Base-by-base conservation (phyloP, 352 stramenopile genomes). In the Phytophthora fragariaefolia region DNA sequence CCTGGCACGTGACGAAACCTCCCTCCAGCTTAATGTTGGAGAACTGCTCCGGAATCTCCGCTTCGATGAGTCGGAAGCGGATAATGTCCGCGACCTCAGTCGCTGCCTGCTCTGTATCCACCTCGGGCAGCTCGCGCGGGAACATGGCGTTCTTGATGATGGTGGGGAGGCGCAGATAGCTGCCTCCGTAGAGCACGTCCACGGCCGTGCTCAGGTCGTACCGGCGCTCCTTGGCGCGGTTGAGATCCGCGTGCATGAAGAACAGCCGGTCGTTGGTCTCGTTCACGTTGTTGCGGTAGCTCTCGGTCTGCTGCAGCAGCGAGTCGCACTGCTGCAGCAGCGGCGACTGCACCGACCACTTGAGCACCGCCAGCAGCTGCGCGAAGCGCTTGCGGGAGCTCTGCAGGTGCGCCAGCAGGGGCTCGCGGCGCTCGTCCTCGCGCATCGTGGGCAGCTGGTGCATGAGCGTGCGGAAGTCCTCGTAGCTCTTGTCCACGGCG, bases 331-430 rank as follows among this genome's bases (percentile, higher is more conserved):
- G 83, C 69, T 88, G 74, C 22, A 93, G 69, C 54, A 95, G 66
- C 43, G 87, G 85, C 54, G 85, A 85, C 63, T 95, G 87, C 32
- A 91, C 83, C n/a, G 87, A 95, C 87, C 87, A 95, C 64, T 93
- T 92, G 40, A 93, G 78, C 62, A 95, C 76, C 6, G 84, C 85
- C 17, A 95, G 51, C 2, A 95, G 65, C 72, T 93, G 86, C 22
- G 85, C 80, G 52, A 95, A 95, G 23, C 83, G 84, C 59, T 85
- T 87, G 42, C 85, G 76, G 6, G 84, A 71, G 42, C 77, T 80
- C 58, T 83, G 67, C 13, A 95, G 48, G 58, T 93, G 80, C 46
- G 71, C 71, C 54, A 93, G 68, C 53, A 93, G 71, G 30, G 81
- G 85, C 54, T 92, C 82, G 10, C 83, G 87, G 10, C 87, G 85